Base-by-base conservation (phyloP, 345 rosid species). In the Microcos paniculata region DNA sequence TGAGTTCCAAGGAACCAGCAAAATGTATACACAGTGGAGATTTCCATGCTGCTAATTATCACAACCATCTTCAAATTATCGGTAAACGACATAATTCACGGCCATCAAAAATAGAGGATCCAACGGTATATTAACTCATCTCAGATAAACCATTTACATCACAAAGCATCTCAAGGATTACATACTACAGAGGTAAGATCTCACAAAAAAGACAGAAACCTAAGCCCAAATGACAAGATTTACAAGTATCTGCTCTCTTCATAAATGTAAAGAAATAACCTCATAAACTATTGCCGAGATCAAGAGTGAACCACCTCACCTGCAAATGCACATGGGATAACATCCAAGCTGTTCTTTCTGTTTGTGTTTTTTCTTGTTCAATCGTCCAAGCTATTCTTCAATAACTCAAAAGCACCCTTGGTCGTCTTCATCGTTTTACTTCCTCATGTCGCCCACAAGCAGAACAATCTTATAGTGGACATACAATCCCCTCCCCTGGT, bases 171-270 rank as follows among this genome's bases (percentile, higher is more conserved):
- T 65, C 40, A 76, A 70, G 48, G 80, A 84, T 48, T 56, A 77
- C 80, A 75, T 67, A 48, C 74, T 70, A 53, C 79, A 0, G 66
- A 71, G 16, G 66, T 72, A 59, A 48, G 33, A 46, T 70, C 73
- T 59, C 69, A 78, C 56, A 6, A 56, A 30, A 2, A 77, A 8
- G 45, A 45, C 13, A 9, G 42, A 42, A 76, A 76, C 74, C 80
- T 80, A 76, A 46, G 69, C 43, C 51, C 80, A 64, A 69, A 76
- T 73, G 71, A 58, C 79, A 52, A 45, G 84, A 81, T 84, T 82
- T 80, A 84, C 86, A 85, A 13, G 80, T 77, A 77, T 55, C 81
- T 61, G 77, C 76, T 70, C 81, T 72, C 76, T 82, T 76, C 73
- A 75, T 53, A 71, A 73, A 80, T 33, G 71, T 67, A 56, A 85